phyloP scores from a whole-genome alignment of 257 asterid genomes.

The Solanum boliviense region DNA sequence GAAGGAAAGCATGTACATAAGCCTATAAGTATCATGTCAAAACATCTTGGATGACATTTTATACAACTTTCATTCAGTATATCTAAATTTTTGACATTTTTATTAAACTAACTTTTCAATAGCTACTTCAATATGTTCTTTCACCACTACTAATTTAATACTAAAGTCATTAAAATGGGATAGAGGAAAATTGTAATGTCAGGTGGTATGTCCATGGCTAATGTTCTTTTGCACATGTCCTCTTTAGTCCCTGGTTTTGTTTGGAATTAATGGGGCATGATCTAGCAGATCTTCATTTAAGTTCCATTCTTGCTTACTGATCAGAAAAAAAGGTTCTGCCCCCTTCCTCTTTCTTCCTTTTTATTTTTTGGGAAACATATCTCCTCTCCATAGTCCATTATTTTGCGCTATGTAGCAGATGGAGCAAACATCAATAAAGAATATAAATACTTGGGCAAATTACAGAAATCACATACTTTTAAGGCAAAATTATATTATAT shows the following conservation, averaged over 20 bases:
- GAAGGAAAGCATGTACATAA: neutral
- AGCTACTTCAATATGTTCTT: neutral
- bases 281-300: neutral
- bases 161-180: neutral
- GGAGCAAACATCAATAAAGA: neutral
- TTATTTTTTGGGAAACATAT: neutral
- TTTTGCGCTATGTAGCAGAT: neutral
- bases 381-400: neutral
- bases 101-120: neutral
- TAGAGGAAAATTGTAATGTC: neutral
- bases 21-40: neutral
- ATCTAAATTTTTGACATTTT: neutral
- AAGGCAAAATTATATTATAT: too few species aligned
- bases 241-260: neutral
- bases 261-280: neutral
- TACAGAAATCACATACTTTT: too few species aligned
- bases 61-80: neutral
- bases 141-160: neutral
- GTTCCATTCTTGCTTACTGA: neutral
- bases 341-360: neutral
- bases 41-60: neutral
- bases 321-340: neutral
- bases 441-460: too few species aligned
- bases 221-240: neutral
- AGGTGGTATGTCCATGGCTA: neutral